Percentiles rank a stretch among this genome's conserved stretches.
These are phyloP conservation scores for Rhytidiadelphus loreus DNA, from an alignment of 225 moss, liverwort and hornwort species.

Conservation along the genomic window DNA sequence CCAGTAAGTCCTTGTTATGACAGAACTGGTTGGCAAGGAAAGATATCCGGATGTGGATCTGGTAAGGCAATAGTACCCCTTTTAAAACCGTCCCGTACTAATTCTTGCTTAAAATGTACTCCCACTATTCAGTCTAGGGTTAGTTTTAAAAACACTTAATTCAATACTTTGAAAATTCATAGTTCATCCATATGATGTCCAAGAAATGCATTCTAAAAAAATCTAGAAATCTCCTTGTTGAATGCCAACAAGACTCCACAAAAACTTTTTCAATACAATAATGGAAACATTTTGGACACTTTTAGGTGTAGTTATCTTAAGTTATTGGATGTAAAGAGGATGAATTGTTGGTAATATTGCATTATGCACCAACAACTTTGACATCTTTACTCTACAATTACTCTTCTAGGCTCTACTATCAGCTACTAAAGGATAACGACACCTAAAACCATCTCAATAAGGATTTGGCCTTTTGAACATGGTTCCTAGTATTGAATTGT, in stretches of 20 bases:
- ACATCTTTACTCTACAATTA: not conserved
- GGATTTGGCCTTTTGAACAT: not conserved
- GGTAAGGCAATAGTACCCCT: not conserved
- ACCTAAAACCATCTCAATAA: not conserved
- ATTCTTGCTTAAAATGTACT: not conserved
- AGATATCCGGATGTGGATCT: not conserved
- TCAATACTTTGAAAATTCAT: not conserved
- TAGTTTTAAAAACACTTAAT: not conserved
- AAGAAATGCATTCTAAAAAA: not conserved
- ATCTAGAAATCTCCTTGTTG: not conserved
- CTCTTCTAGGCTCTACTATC: accelerated
- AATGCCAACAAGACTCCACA: accelerated
- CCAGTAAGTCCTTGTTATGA: not conserved
- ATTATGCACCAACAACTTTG: not conserved
- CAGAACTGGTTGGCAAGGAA: not conserved
- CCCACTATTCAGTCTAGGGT: not conserved
- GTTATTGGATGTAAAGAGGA: not conserved
- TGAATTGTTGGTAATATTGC: accelerated
- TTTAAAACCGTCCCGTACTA: not conserved
- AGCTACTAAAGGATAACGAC: accelerated
- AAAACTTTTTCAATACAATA: not conserved
- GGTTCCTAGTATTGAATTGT: not conserved
- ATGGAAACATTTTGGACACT: not conserved
- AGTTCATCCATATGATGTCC: not conserved
- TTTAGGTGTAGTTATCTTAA: not conserved